Conservation (phyloP, 371 early-diverging fungal genomes). For the Mortierella sp. region DNA sequence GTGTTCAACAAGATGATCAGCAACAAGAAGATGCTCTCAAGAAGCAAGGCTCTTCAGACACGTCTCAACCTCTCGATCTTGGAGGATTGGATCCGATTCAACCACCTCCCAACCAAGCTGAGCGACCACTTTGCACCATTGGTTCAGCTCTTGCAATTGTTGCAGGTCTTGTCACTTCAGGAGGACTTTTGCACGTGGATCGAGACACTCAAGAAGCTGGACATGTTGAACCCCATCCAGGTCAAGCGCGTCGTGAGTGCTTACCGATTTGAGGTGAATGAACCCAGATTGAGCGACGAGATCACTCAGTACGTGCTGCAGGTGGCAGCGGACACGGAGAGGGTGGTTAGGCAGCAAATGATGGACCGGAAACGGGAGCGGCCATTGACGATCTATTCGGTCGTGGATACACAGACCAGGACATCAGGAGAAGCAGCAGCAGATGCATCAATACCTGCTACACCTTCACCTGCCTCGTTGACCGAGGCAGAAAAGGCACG, state of each 20-base stretch:
- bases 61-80: conserved; percentile 84
- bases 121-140: conserved; percentile 67
- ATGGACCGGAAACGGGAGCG: conserved; percentile 44
- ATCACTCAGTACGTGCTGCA: conserved; percentile 78
- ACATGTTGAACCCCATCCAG: conserved; percentile 77
- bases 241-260: conserved; percentile 74
- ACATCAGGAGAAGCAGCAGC: background rate
- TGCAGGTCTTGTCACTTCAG: conserved; percentile 82
- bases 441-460: conserved; percentile 2
- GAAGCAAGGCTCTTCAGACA: conserved; percentile 86
- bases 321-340: conserved; percentile 71
- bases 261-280: conserved; percentile 90
- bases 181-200: conserved; percentile 77
- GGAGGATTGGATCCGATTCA: conserved; percentile 87
- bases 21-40: conserved; percentile 77
- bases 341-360: conserved; percentile 41
- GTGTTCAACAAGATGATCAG: conserved; percentile 86
- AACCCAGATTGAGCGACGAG: conserved; percentile 73
- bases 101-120: conserved; percentile 60
- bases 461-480: conserved; percentile 21
- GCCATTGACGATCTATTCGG: conserved; percentile 42
- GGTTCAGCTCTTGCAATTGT: conserved; percentile 82
- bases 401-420: background rate
- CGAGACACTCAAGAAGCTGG: conserved; percentile 75
- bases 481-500: conserved; percentile 50